Evolutionary conservation across 2,329 filamentous ascomycete species (phyloP), one percentile per base, ranked within the genome.

Genomic region (Colletotrichum limetticola): DNA sequence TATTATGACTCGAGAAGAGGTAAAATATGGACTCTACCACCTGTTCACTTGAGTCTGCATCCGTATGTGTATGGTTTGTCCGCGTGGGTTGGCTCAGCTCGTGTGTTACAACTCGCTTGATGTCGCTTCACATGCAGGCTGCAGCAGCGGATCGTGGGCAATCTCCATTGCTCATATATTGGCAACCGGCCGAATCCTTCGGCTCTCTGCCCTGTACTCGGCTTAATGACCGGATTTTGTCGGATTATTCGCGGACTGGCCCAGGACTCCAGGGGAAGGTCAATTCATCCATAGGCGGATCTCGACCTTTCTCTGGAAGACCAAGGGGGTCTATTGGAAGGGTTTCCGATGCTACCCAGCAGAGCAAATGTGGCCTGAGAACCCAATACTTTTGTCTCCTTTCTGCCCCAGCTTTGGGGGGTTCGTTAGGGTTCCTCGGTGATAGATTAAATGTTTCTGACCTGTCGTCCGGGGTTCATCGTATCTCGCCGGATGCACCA

Each of bases 181-280:
- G 68, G 56, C 63, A 68, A 61, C 68, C 57, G 52, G 57, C 64
- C 68, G 57, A 62, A 49, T 62, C 56, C 57, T 62, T 58, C 63
- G 64, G 49, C 19, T 57, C 35, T 28, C 62, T 67, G 56, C 63
- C 63, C 63, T 49, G 32, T 56, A 63, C 66, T 66, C 56, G 56
- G 56, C 16, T 19, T 46, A 56, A 61, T 61, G 63, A 46, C 63
- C 56, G 56, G 35, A 67, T 22, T 61, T 22, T 56, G 22, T 49
- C 68, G 46, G 62, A 22, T 35, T 60, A n/a, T 59, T 63, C 49
- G 24, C 46, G 22, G n/a, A 26, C 5, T 12, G 42, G 19, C 32
- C 11, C 32, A 35, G 32, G 11, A 35, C 32, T 35, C 32, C 68
- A 60, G 32, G 24, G 56, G 62, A 62, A 30, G 60, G 12, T 35